These are phyloP conservation scores for Colletotrichum lupini DNA, from an alignment of 2,329 filamentous ascomycete genomes.

Conservation along the genomic window DNA sequence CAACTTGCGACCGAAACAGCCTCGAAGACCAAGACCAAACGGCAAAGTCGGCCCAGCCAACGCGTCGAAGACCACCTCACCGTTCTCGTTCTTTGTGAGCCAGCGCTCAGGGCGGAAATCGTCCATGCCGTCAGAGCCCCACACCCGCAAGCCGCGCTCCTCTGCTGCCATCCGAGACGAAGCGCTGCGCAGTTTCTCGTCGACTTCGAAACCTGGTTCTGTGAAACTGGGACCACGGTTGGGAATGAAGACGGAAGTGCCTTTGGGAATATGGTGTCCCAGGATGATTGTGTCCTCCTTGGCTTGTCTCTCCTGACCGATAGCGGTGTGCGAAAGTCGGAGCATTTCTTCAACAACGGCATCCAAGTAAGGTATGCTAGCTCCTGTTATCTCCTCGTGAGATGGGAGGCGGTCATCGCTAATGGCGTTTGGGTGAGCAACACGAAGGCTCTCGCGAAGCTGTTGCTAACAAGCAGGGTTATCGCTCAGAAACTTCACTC, in stretches of 20 bases:
- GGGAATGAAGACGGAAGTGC: background rate
- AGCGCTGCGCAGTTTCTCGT: background rate
- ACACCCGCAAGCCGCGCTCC: background rate
- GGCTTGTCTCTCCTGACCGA: background rate
- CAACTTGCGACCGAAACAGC: slow-evolving; percentile 32
- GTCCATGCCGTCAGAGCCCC: background rate
- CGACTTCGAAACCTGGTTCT: background rate
- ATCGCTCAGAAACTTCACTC: slow-evolving; percentile 37
- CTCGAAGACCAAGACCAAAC: slow-evolving; percentile 11
- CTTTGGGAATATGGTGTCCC: background rate
- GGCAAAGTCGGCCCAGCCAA: slow-evolving; percentile 4
- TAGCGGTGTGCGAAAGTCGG: slow-evolving; percentile 30
- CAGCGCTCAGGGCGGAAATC: background rate
- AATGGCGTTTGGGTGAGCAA: background rate
- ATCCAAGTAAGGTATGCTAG: slow-evolving; percentile 42
- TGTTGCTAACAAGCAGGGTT: background rate
- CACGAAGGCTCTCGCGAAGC: background rate
- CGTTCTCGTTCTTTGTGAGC: background rate
- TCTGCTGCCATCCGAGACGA: background rate
- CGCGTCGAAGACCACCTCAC: background rate
- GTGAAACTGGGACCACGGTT: background rate
- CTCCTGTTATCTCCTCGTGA: slow-evolving; percentile 37
- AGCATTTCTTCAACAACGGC: slow-evolving; percentile 44
- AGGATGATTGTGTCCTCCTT: background rate
- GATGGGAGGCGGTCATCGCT: slow-evolving; percentile 19